These are phyloP conservation scores for Metrosideros polymorpha DNA, from an alignment of 441 rosid genomes.

Conservation along the genomic window DNA sequence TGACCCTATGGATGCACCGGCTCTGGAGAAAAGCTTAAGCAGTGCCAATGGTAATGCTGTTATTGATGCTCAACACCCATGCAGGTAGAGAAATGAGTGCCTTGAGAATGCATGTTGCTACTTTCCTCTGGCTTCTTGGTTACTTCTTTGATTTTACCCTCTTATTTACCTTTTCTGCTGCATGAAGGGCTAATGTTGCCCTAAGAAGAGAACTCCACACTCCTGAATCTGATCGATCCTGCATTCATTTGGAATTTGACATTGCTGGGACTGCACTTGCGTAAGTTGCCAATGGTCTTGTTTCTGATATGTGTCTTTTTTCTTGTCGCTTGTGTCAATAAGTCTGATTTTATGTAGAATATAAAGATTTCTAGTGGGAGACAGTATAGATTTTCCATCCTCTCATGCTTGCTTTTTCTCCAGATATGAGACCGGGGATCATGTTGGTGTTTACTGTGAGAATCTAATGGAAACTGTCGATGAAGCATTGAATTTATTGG, in stretches of 20 bases:
- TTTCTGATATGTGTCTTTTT: background rate
- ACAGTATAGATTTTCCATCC: background rate
- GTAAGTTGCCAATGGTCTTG: conserved; percentile 37
- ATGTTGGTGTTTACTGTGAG: conserved; percentile 88
- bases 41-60: conserved; percentile 71
- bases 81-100: conserved; percentile 37
- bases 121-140: background rate
- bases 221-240: conserved; percentile 89
- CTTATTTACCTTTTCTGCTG: conserved; percentile 2
- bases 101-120: background rate
- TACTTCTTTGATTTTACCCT: background rate
- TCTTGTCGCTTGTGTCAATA: background rate
- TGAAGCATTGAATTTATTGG: conserved; percentile 67
- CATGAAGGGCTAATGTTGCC: conserved; percentile 72
- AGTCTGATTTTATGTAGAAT: background rate
- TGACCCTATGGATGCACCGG: conserved; percentile 43
- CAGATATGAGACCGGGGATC: conserved; percentile 99
- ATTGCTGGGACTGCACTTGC: conserved; percentile 70
- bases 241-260: conserved; percentile 97
- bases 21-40: conserved; percentile 43
- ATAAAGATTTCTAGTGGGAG: background rate
- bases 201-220: conserved; percentile 86
- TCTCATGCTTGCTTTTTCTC: conserved; percentile 1
- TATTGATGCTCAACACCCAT: conserved; percentile 93
- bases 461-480: conserved; percentile 75